Conservation (phyloP, 164 flowering plant genomes). For the Taxillus chinensis region DNA sequence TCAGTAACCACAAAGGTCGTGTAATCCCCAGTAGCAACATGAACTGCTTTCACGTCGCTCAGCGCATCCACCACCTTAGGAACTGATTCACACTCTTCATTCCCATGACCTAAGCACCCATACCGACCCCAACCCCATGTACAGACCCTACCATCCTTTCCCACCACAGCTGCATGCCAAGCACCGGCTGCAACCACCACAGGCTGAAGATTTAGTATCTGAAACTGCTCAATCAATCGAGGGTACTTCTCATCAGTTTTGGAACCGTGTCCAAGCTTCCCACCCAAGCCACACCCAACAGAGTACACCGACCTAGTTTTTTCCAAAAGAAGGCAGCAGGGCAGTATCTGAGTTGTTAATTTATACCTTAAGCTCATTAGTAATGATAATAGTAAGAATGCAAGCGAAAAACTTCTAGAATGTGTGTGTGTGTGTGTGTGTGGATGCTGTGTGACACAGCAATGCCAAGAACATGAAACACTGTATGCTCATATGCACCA, state of each 20-base stretch:
- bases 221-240: constrained; percentile 78
- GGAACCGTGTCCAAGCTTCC: constrained; percentile 91
- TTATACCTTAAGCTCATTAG: no score
- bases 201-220: constrained; percentile 74
- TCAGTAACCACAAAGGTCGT: constrained; percentile 94
- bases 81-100: constrained; percentile 77
- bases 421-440: no score
- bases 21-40: constrained; percentile 95
- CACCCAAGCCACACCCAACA: constrained; percentile 96
- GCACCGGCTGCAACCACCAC: constrained; percentile 91
- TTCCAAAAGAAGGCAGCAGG: background rate
- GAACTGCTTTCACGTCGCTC: constrained; percentile 67
- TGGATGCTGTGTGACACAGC: no score
- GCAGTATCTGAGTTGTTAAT: background rate
- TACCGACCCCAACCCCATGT: constrained; percentile 99
- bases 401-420: no score
- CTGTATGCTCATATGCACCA: no score
- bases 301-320: constrained; percentile 88
- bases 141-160: constrained; percentile 91
- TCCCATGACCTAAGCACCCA: constrained; percentile 97
- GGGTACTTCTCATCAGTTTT: constrained; percentile 79
- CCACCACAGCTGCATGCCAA: constrained; percentile 98
- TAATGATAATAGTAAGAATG: no score
- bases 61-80: constrained; percentile 89
- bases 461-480: no score